A percentile compares a stretch with the other conserved stretches of the same genome.
These are phyloP conservation scores for Secale cereale DNA, from an alignment of 176 grass and related monocot genomes.

Conservation along the genomic window DNA sequence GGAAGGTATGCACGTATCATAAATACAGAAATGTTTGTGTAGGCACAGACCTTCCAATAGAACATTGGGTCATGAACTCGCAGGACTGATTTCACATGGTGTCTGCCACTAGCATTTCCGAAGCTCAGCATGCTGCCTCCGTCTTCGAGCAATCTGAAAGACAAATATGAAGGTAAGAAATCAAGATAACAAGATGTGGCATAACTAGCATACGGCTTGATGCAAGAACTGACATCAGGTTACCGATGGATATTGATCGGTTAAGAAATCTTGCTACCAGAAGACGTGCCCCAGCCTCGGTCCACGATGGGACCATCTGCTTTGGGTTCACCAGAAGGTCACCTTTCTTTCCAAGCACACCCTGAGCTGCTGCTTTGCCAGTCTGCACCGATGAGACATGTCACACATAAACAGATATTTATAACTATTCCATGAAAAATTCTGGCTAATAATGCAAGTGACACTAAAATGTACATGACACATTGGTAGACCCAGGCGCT, in stretches of 20 bases:
- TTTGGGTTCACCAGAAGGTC: background rate
- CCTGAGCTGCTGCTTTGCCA: constrained; percentile 32
- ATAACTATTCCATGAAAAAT: no score
- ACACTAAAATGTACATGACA: no score
- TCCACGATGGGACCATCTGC: background rate
- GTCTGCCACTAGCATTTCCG: constrained; percentile 38
- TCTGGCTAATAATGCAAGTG: no score
- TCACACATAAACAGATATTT: no score
- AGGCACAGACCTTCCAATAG: constrained; percentile 74
- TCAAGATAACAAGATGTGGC: background rate
- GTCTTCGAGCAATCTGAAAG: constrained; percentile 65
- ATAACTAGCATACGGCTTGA: background rate
- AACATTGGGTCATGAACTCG: constrained; percentile 71
- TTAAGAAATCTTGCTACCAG: background rate
- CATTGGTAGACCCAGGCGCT: no score
- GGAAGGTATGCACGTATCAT: background rate
- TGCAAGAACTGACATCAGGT: background rate
- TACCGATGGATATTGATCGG: background rate
- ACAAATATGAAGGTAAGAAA: background rate
- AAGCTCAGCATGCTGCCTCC: constrained; percentile 75
- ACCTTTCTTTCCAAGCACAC: background rate
- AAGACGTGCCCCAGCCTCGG: background rate
- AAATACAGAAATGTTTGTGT: no score
- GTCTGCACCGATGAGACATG: background rate
- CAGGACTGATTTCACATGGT: constrained; percentile 46